Percentiles rank a stretch among this genome's conserved stretches.
Conservation (phyloP, 208 protist genomes). For the Herpetomonas samuelpessoai region DNA sequence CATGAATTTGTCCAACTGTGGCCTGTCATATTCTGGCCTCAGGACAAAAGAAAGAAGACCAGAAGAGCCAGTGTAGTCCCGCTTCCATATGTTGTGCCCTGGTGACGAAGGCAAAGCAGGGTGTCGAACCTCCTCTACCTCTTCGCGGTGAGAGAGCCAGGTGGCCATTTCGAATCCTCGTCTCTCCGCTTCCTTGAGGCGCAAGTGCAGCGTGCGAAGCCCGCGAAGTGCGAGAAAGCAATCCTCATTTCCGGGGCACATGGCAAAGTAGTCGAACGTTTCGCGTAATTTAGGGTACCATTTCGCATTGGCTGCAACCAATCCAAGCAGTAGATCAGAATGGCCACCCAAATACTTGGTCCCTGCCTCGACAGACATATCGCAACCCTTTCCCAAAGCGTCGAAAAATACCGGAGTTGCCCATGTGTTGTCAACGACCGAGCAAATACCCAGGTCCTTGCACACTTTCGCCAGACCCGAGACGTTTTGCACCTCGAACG, state of each 20-base stretch:
- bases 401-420: conserved; percentile 32
- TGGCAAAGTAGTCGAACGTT: conserved; percentile 18
- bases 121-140: conserved; percentile 12
- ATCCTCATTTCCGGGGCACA: conserved; percentile 25
- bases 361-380: conserved; percentile 34
- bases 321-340: conserved; percentile 29
- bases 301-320: conserved; percentile 23
- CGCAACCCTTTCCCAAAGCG: conserved; percentile 25
- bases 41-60: conserved; percentile 21
- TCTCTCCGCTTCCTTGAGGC: conserved; percentile 21
- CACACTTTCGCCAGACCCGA: conserved; percentile 18
- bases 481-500: conserved; percentile 30
- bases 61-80: conserved; percentile 26
- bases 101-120: conserved; percentile 17
- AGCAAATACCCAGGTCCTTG: conserved; percentile 13
- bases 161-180: conserved; percentile 16
- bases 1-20: not conserved
- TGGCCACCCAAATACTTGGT: conserved; percentile 35
- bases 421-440: conserved; percentile 32
- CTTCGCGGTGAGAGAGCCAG: not conserved
- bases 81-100: conserved; percentile 30
- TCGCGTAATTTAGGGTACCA: conserved; percentile 20
- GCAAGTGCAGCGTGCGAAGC: conserved; percentile 29
- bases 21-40: conserved; percentile 16
- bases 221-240: conserved; percentile 29